These are phyloP conservation scores for Boletus mariae DNA, from an alignment of 1,284 basidiomycete species.

Conservation along the genomic window DNA sequence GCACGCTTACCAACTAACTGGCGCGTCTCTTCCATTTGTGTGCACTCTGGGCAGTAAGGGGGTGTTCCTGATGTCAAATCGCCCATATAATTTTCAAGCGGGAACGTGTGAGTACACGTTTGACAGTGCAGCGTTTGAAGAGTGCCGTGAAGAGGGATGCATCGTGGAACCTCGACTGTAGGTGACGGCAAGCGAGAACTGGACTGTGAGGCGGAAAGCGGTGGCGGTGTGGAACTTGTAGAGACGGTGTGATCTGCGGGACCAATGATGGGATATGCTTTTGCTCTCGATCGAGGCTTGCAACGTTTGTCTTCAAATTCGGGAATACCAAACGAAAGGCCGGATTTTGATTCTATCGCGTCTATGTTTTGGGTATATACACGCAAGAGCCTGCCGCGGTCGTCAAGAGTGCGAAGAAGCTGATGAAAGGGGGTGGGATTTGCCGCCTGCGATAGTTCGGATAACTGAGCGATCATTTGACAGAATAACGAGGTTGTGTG, in stretches of 20 bases:
- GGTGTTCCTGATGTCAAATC: constrained; percentile 58
- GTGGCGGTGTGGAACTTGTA: constrained; percentile 15
- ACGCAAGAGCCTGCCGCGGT: constrained; percentile 73
- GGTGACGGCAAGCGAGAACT: constrained; percentile 40
- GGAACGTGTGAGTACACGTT: constrained; percentile 70
- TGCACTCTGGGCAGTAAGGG: constrained; percentile 80
- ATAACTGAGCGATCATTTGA: constrained; percentile 84
- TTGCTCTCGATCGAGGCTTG: constrained; percentile 45
- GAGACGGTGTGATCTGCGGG: constrained; percentile 14
- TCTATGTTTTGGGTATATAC: constrained; percentile 98
- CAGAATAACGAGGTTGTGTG: constrained; percentile 78
- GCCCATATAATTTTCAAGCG: constrained; percentile 58
- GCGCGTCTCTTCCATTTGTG: constrained; percentile 65
- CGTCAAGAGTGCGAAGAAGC: constrained; percentile 72
- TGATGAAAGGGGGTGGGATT: constrained; percentile 82
- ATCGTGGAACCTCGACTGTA: constrained; percentile 60
- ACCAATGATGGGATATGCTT: constrained; percentile 22
- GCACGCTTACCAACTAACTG: constrained; percentile 76
- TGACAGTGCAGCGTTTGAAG: constrained; percentile 79
- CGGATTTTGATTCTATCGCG: constrained; percentile 81
- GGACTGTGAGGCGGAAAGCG: constrained; percentile 21
- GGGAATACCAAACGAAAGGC: constrained; percentile 76
- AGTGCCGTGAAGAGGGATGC: constrained; percentile 89
- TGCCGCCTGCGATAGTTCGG: constrained; percentile 69
- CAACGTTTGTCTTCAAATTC: constrained; percentile 52